phyloP scores from a whole-genome alignment of 2,329 filamentous ascomycete species.

The Trichoderma brevicompactum region DNA sequence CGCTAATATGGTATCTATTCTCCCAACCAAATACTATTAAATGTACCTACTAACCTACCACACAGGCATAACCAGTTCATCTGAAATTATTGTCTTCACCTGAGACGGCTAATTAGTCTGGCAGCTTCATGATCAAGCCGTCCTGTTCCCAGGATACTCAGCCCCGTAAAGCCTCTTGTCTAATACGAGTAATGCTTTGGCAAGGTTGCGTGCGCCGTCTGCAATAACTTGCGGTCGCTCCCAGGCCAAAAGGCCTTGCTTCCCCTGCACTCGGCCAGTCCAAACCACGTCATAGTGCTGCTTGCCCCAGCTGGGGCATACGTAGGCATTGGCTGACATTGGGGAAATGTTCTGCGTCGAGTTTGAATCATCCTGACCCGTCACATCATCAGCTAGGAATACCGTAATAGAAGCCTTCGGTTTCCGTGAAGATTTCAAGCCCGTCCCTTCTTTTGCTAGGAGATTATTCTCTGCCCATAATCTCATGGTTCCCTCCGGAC shows the following conservation, averaged over 20 bases:
- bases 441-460: conserved; percentile 36
- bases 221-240: conserved; percentile 53
- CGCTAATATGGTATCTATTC: background rate
- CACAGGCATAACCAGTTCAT: background rate
- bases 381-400: conserved; percentile 46
- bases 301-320: conserved; percentile 55
- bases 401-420: conserved; percentile 54
- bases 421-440: conserved; percentile 36
- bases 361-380: conserved; percentile 26
- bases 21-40: background rate
- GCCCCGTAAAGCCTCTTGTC: conserved; percentile 46
- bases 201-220: conserved; percentile 48
- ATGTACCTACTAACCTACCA: background rate
- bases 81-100: background rate
- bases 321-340: conserved; percentile 39
- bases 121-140: conserved; percentile 43
- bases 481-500: conserved; percentile 63
- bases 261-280: conserved; percentile 46
- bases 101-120: conserved; percentile 32
- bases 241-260: conserved; percentile 53
- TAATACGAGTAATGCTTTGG: conserved; percentile 44
- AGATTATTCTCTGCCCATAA: conserved; percentile 54
- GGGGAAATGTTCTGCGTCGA: conserved; percentile 20
- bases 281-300: conserved; percentile 50
- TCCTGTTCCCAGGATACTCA: conserved; percentile 34